Evolutionary conservation across 352 stramenopile genomes (phyloP).

Genomic region (Halophytophthora polymorphica): DNA sequence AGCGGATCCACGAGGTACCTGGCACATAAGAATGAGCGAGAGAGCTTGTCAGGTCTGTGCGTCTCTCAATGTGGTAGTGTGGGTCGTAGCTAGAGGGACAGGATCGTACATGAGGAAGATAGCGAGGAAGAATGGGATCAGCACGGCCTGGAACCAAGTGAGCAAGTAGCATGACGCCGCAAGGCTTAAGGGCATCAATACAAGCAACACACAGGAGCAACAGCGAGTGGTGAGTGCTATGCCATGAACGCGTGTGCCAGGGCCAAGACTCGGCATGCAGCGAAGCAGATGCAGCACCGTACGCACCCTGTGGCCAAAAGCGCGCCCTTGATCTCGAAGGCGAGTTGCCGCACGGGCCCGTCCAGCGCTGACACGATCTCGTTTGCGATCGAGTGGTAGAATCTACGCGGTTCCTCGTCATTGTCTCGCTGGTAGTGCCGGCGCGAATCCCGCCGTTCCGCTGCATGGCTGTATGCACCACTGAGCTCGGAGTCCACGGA

Average conservation of each 20-base stretch:
- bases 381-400: constrained; percentile 50
- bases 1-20: constrained; percentile 85
- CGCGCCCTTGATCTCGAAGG: constrained; percentile 81
- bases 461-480: constrained; percentile 12
- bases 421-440: background rate
- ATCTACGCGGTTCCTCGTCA: constrained; percentile 20
- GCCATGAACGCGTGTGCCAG: background rate
- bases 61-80: background rate
- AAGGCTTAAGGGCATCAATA: constrained; percentile 31
- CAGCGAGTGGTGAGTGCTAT: constrained; percentile 2
- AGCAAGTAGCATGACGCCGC: constrained; percentile 78
- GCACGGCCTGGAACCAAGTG: constrained; percentile 80
- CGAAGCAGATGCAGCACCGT: background rate
- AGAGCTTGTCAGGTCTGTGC: background rate
- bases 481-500: constrained; percentile 30
- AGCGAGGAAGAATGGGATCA: constrained; percentile 86
- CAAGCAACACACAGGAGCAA: background rate
- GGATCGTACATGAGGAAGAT: constrained; percentile 81
- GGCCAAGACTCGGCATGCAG: background rate
- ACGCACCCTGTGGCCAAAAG: constrained; percentile 73
- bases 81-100: background rate
- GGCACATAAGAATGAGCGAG: background rate
- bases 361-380: constrained; percentile 61
- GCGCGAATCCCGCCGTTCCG: background rate
- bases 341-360: constrained; percentile 63